phyloP scores from a whole-genome alignment of 345 rosid species.

The Orychophragmus violaceus region DNA sequence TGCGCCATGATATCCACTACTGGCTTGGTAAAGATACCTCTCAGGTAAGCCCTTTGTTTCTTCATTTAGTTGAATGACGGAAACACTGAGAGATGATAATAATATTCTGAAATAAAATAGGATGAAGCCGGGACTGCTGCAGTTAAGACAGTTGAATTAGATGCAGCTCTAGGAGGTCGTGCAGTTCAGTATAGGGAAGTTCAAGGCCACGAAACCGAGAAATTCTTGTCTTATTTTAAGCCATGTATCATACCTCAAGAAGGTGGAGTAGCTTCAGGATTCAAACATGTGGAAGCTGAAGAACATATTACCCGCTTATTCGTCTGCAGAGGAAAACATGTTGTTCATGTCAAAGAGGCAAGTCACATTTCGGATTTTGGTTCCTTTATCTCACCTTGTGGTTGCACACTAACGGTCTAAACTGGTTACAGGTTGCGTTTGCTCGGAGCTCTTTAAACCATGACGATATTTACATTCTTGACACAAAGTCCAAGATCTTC shows the following conservation, averaged over 20 bases:
- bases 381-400: neutral
- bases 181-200: conserved; percentile 98
- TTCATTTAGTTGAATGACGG: neutral
- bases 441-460: conserved; percentile 94
- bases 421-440: conserved; percentile 66
- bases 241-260: conserved; percentile 96
- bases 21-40: conserved; percentile 93
- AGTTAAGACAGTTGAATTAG: conserved; percentile 90
- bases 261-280: conserved; percentile 89
- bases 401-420: neutral
- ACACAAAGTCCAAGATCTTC: conserved; percentile 82
- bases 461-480: conserved; percentile 92
- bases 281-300: conserved; percentile 75
- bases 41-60: conserved; percentile 41
- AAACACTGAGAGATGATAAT: neutral
- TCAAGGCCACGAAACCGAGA: conserved; percentile 95
- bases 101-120: conserved; percentile 26
- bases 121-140: conserved; percentile 97
- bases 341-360: conserved; percentile 92
- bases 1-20: conserved; percentile 83
- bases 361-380: conserved; percentile 23
- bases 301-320: conserved; percentile 79
- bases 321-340: conserved; percentile 90
- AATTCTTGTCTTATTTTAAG: conserved; percentile 85
- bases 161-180: conserved; percentile 99